A percentile compares a stretch with the other conserved stretches of the same genome.
Evolutionary conservation across 208 protist species (phyloP).

Genomic region (Trypanosoma congolense): DNA sequence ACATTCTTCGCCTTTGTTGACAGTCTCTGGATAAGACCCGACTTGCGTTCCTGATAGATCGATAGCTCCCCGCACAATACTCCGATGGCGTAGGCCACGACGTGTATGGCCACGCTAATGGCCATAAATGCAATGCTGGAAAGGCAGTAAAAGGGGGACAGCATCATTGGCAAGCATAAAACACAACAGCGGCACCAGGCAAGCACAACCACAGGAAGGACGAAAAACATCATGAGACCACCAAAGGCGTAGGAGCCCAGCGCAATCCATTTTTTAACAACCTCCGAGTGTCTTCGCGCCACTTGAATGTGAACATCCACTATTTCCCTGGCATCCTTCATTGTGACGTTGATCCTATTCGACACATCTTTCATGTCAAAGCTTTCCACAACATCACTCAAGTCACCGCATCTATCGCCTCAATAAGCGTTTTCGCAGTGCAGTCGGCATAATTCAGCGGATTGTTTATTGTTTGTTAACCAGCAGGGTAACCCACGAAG

Average conservation of each 20-base stretch:
- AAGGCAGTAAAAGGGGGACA: slow-evolving; percentile 24
- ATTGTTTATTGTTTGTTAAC: slow-evolving; percentile 1
- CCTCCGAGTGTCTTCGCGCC: neutral
- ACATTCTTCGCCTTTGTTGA: no score
- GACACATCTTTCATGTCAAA: no score
- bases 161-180: slow-evolving; percentile 1
- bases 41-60: slow-evolving; percentile 17
- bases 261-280: neutral
- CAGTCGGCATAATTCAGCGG: neutral
- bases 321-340: neutral
- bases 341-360: no score
- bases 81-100: slow-evolving; percentile 10
- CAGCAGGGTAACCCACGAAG: neutral
- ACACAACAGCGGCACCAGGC: slow-evolving; percentile 11
- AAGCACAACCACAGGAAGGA: slow-evolving; percentile 11
- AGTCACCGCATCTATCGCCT: no score
- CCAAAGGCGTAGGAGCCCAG: slow-evolving; percentile 13
- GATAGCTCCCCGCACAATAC: slow-evolving; percentile 20
- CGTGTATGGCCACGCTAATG: slow-evolving; percentile 2
- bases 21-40: slow-evolving; percentile 31
- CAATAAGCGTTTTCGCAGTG: neutral
- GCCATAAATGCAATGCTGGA: slow-evolving; percentile 22
- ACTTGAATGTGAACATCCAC: neutral
- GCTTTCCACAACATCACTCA: no score
- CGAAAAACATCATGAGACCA: slow-evolving; percentile 5